Evolutionary conservation across 1,139 yeast genomes (phyloP).

Genomic region (Taphrina pruni): DNA sequence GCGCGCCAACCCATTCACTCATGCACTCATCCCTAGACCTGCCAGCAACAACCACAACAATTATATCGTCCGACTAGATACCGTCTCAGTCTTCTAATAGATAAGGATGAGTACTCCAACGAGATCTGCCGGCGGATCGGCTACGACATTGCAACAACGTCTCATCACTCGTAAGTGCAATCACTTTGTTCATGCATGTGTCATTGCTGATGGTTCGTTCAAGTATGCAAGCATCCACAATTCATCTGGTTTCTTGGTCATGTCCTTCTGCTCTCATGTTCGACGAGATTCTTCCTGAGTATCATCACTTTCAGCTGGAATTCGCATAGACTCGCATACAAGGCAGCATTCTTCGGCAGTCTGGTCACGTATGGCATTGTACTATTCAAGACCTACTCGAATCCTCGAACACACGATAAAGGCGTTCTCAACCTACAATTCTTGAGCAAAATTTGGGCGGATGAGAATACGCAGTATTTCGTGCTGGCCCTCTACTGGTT

Average conservation of each 20-base stretch:
- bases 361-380: slow-evolving; percentile 79
- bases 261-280: slow-evolving; percentile 63
- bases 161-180: slow-evolving; percentile 9
- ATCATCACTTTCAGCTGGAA: slow-evolving; percentile 52
- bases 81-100: neutral
- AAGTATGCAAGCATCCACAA: slow-evolving; percentile 37
- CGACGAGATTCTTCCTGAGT: slow-evolving; percentile 62
- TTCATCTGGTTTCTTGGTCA: slow-evolving; percentile 62
- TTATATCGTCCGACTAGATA: no score
- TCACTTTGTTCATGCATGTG: neutral
- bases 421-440: slow-evolving; percentile 31
- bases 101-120: slow-evolving; percentile 15
- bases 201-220: neutral
- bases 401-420: slow-evolving; percentile 19
- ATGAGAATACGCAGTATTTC: slow-evolving; percentile 74
- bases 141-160: slow-evolving; percentile 19
- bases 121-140: neutral
- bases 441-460: slow-evolving; percentile 54
- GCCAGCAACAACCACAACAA: slow-evolving; percentile 1
- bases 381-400: slow-evolving; percentile 59
- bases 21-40: neutral
- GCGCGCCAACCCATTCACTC: neutral
- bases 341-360: slow-evolving; percentile 67
- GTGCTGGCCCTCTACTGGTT: slow-evolving; percentile 64
- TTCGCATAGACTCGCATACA: slow-evolving; percentile 59